phyloP scores from a whole-genome alignment of 257 asterid species.

The Solanum chaucha region DNA sequence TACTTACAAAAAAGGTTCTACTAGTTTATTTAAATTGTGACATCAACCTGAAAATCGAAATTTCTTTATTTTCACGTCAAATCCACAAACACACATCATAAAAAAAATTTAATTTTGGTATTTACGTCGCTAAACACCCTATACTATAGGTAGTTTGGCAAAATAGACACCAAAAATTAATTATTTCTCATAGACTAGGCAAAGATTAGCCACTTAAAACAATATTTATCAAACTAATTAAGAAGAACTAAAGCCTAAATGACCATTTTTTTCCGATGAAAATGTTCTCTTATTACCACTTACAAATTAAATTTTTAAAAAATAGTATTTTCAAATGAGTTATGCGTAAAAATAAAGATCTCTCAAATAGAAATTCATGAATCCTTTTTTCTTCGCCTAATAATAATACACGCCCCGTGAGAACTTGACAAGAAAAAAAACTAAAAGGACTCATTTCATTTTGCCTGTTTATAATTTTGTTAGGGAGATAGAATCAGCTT shows the following conservation, averaged over 20 bases:
- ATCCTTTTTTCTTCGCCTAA: background rate
- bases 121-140: background rate
- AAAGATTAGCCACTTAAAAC: background rate
- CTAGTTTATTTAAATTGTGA: background rate
- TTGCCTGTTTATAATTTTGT: background rate
- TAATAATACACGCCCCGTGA: too few relatives aligned
- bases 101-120: background rate
- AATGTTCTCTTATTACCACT: background rate
- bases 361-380: background rate
- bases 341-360: background rate
- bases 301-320: too few relatives aligned
- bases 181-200: background rate
- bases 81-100: background rate
- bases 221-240: background rate
- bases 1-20: background rate
- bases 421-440: background rate
- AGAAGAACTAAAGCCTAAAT: background rate
- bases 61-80: background rate
- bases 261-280: background rate
- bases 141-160: background rate
- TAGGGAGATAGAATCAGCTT: conserved; percentile 18
- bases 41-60: background rate
- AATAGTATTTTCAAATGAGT: too few relatives aligned
- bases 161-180: background rate
- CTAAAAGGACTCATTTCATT: background rate